Evolutionary conservation across 208 protist species (phyloP), one percentile per base, ranked within the genome.

Genomic region (Leishmania gerbilli): DNA sequence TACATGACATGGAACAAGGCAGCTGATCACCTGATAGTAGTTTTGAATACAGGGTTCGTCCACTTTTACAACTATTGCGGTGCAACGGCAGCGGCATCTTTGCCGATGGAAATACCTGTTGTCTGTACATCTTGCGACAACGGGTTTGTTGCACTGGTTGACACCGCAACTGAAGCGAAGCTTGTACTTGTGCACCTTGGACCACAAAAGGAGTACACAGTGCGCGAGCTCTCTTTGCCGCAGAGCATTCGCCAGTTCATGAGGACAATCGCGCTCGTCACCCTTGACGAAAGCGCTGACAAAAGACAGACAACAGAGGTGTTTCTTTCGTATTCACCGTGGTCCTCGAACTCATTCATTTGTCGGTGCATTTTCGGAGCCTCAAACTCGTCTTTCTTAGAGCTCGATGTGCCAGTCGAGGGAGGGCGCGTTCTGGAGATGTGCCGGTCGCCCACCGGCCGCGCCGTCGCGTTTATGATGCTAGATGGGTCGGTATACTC

Each of bases 1-100:
- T 95, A 89, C 65, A 87, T 95, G 84, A 92, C 88, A 74, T 97
- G 91, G 92, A 92, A 93, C 82, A 58, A 86, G 21, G 69, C 51
- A 31, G 78, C 84, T n/a, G 90, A 94, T 87, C 84, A 97, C 78
- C 78, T 97, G 47, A 84, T 95, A 74, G 81, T 97, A 69, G 82
- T 93, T 2, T 80, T 93, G 34, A 87, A 88, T 65, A 87, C 87
- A 42, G 86, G 87, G 0, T 71, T 81, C 3, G 84, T 91, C 24
- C 87, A 86, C 56, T 87, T 96, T 87, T 96, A 88, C 69, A 87
- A 93, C 80, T 89, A 89, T 37, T 71, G 64, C 9, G 93, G 93
- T 1, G 76, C 87, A 75, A 42, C 65, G 9, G 84, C 60, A 67
- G 81, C 80, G 1, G 40, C 82, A 24, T 65, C 87, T 34, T 71